phyloP scores from a whole-genome alignment of 768 basidiomycete species.

The Podaxis sp. region DNA sequence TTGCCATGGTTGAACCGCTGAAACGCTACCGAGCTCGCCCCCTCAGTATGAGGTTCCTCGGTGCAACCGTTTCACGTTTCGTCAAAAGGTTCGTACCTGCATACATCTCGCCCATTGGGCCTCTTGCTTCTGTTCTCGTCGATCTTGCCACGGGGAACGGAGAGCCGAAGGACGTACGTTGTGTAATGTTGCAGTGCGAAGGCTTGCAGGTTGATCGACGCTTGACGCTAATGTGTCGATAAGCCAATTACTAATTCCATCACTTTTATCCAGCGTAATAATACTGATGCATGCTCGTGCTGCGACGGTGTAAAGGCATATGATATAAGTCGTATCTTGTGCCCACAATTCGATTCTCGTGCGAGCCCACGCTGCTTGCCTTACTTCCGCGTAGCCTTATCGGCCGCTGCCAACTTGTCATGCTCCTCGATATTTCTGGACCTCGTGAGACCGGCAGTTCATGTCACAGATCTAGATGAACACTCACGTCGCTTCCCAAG shows the following conservation, averaged over 20 bases:
- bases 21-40: not conserved
- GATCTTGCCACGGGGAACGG: conserved; percentile 21
- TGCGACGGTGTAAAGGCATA: not conserved
- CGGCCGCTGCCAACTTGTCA: conserved; percentile 52
- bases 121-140: conserved; percentile 18
- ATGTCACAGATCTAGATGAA: conserved; percentile 5
- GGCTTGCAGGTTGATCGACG: not conserved
- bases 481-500: conserved; percentile 72
- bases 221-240: not conserved
- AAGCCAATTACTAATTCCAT: no score
- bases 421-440: conserved; percentile 73
- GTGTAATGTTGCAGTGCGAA: conserved; percentile 1
- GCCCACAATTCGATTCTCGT: not conserved
- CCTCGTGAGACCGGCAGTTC: not conserved
- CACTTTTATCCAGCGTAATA: not conserved
- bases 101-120: conserved; percentile 15
- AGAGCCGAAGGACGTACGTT: conserved; percentile 16
- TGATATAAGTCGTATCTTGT: not conserved
- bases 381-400: conserved; percentile 20
- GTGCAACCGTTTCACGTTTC: not conserved
- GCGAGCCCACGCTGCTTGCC: not conserved
- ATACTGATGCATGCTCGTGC: not conserved
- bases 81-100: conserved; percentile 3
- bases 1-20: conserved; percentile 10
- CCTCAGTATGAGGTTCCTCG: not conserved